These are phyloP conservation scores for Verticillium longisporum DNA, from an alignment of 2,329 filamentous ascomycete species.

Conservation along the genomic window DNA sequence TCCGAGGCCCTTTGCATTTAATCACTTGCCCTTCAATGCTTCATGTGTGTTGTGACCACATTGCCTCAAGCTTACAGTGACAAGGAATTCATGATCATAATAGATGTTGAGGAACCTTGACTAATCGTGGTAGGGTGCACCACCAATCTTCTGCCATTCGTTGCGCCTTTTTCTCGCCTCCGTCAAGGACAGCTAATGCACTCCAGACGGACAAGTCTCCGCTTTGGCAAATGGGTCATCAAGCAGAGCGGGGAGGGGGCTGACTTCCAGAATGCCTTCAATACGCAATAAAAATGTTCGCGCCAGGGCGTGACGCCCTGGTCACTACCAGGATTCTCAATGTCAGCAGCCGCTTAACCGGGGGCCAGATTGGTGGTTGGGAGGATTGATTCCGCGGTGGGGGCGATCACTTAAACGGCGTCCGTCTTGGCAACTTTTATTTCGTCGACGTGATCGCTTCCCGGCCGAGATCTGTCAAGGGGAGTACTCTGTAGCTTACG, in stretches of 20 bases:
- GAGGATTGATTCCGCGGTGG: background rate
- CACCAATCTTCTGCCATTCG: too few relatives aligned
- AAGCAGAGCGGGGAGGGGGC: background rate
- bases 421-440: background rate
- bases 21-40: too few relatives aligned
- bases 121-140: too few relatives aligned
- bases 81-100: too few relatives aligned
- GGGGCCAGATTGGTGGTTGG: background rate
- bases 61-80: too few relatives aligned
- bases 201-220: background rate
- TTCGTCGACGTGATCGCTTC: background rate
- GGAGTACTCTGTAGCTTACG: background rate
- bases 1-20: too few relatives aligned
- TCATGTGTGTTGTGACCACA: too few relatives aligned
- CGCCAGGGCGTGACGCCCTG: background rate
- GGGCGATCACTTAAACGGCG: background rate
- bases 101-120: too few relatives aligned
- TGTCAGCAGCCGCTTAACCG: background rate
- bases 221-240: background rate
- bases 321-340: background rate
- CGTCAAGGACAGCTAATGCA: background rate
- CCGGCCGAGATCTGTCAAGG: background rate
- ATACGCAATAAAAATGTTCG: background rate
- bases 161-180: background rate
- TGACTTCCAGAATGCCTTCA: background rate